phyloP scores from a whole-genome alignment of 257 asterid genomes.

The Solanum medicagineum region DNA sequence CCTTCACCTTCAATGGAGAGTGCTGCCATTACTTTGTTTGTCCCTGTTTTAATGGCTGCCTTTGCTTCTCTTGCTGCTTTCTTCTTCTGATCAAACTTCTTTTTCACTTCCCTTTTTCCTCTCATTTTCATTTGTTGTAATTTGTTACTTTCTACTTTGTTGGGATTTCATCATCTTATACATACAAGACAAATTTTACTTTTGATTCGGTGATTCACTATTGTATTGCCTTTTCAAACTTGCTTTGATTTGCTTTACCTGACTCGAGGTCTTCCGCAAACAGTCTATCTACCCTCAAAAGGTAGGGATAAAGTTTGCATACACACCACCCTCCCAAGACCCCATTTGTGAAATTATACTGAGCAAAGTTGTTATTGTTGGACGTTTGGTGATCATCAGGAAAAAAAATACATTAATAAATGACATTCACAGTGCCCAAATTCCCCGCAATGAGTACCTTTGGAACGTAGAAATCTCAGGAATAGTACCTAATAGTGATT shows the following conservation, averaged over 20 bases:
- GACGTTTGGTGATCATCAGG: neutral
- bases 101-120: neutral
- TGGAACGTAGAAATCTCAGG: neutral
- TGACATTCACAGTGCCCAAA: neutral
- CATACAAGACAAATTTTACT: neutral
- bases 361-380: neutral
- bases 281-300: neutral
- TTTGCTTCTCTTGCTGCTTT: neutral
- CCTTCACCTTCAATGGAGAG: conserved; percentile 1
- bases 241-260: neutral
- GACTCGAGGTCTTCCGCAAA: no score
- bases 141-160: neutral
- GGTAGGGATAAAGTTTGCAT: neutral
- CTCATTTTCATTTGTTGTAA: neutral
- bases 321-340: neutral
- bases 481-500: neutral
- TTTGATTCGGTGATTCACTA: neutral
- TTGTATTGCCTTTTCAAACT: neutral
- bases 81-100: neutral
- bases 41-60: neutral
- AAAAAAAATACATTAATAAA: neutral
- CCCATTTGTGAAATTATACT: neutral
- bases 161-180: neutral
- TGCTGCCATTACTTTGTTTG: neutral
- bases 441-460: neutral